A percentile compares a stretch with the other conserved stretches of the same genome.
phyloP scores from a whole-genome alignment of 2,329 filamentous ascomycete species.

The Chrysoporthe deuterocubensis region DNA sequence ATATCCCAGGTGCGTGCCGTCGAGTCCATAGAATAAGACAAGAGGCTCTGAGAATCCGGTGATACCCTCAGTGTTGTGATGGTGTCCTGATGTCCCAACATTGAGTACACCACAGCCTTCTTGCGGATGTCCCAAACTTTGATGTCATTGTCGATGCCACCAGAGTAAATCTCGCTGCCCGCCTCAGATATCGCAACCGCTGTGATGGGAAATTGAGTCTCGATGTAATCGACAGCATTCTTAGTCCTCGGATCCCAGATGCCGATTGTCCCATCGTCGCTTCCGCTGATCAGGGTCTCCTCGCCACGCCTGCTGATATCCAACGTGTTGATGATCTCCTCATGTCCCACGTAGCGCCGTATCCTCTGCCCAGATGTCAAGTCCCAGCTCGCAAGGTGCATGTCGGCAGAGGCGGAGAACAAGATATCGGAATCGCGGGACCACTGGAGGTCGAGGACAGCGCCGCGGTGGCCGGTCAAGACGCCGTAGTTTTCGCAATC shows the following conservation, averaged over 20 bases:
- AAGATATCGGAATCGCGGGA: slow-evolving; percentile 90
- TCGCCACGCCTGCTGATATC: slow-evolving; percentile 89
- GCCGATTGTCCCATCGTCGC: slow-evolving; percentile 91
- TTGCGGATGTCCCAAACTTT: slow-evolving; percentile 97
- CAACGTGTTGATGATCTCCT: slow-evolving; percentile 92
- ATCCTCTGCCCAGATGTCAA: slow-evolving; percentile 89
- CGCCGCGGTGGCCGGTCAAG: slow-evolving; percentile 86
- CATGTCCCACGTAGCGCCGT: slow-evolving; percentile 88
- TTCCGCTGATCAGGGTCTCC: slow-evolving; percentile 86
- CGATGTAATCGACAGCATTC: slow-evolving; percentile 82
- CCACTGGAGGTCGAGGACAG: slow-evolving; percentile 92
- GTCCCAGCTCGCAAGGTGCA: slow-evolving; percentile 93
- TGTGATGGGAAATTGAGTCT: slow-evolving; percentile 91
- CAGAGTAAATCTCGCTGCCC: slow-evolving; percentile 92
- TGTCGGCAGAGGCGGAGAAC: slow-evolving; percentile 92
- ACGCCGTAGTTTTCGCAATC: slow-evolving; percentile 93
- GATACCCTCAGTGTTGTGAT: slow-evolving; percentile 90
- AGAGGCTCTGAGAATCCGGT: slow-evolving; percentile 85
- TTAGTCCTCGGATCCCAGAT: slow-evolving; percentile 96
- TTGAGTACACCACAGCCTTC: slow-evolving; percentile 82
- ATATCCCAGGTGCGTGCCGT: slow-evolving; percentile 97
- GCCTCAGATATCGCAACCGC: slow-evolving; percentile 90
- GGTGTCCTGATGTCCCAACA: slow-evolving; percentile 90
- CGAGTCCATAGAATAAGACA: slow-evolving; percentile 93
- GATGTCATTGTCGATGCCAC: slow-evolving; percentile 96